Evolutionary conservation across 176 grass and related monocot genomes (phyloP).

Genomic region (Zea luxurians): DNA sequence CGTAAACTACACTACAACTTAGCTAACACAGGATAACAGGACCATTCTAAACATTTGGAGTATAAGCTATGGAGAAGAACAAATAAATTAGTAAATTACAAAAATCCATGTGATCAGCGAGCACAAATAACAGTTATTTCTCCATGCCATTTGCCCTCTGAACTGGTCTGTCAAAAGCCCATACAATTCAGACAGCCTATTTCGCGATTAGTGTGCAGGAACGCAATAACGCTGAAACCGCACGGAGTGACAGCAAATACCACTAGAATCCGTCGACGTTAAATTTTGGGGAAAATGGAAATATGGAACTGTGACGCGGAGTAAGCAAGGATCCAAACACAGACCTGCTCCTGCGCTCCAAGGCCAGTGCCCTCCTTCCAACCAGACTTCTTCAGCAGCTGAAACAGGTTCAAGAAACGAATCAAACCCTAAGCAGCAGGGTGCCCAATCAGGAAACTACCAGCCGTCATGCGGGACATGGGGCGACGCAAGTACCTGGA

Average conservation of each 20-base stretch:
- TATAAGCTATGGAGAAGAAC: background rate
- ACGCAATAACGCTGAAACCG: background rate
- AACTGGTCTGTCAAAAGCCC: background rate
- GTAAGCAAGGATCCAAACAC: background rate
- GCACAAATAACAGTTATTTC: background rate
- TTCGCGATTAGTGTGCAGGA: background rate
- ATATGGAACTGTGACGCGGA: background rate
- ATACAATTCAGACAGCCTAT: background rate
- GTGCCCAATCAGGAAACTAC: background rate
- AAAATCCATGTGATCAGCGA: background rate
- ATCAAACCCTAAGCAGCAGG: slow-evolving; percentile 49
- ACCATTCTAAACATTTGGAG: background rate
- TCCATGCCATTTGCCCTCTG: background rate
- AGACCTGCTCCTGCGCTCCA: slow-evolving; percentile 81
- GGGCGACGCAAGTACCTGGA: slow-evolving; percentile 50
- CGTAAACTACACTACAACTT: background rate
- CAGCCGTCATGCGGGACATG: background rate
- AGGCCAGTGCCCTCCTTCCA: slow-evolving; percentile 98
- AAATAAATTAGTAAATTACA: background rate
- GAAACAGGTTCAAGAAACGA: slow-evolving; percentile 17
- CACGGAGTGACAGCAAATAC: background rate
- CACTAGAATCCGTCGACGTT: background rate
- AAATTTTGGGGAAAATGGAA: background rate
- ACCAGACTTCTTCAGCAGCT: slow-evolving; percentile 89
- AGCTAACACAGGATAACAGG: background rate